Evolutionary conservation across 805 yeast genomes (phyloP).

Genomic region (Allodekkera sacchari): DNA sequence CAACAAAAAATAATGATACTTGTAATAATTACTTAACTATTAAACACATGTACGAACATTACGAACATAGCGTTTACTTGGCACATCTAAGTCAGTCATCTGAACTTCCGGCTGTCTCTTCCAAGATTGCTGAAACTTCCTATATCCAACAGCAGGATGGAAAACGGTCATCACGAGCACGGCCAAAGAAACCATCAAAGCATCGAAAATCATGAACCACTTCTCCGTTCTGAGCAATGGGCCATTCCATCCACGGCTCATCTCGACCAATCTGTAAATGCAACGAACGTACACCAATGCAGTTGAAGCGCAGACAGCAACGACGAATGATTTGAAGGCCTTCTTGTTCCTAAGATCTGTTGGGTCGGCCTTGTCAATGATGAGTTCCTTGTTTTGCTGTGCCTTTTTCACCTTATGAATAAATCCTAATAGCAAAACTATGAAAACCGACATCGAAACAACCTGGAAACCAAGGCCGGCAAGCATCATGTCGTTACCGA

Average conservation of each 20-base stretch:
- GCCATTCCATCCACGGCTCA: slow-evolving; percentile 64
- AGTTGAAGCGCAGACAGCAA: slow-evolving; percentile 1
- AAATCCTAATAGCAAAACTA: slow-evolving; percentile 38
- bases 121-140: too few relatives aligned
- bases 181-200: slow-evolving; percentile 46
- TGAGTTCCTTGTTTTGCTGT: slow-evolving; percentile 9
- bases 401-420: slow-evolving; percentile 27
- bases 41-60: too few relatives aligned
- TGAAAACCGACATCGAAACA: slow-evolving; percentile 51
- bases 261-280: slow-evolving; percentile 61
- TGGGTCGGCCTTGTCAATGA: slow-evolving; percentile 26
- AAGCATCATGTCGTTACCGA: slow-evolving; percentile 43
- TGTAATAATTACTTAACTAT: too few relatives aligned
- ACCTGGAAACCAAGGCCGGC: slow-evolving; percentile 74
- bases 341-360: slow-evolving; percentile 14
- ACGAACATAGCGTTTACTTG: too few relatives aligned
- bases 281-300: slow-evolving; percentile 53
- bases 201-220: slow-evolving; percentile 52
- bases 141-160: slow-evolving; percentile 56
- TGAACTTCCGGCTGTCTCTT: too few relatives aligned
- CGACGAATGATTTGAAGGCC: background rate
- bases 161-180: slow-evolving; percentile 36
- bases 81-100: too few relatives aligned
- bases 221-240: slow-evolving; percentile 48
- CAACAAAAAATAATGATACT: too few relatives aligned